Evolutionary conservation across 345 rosid species (phyloP), one percentile per base, ranked within the genome.

Genomic region (Rhodomyrtus tomentosa): DNA sequence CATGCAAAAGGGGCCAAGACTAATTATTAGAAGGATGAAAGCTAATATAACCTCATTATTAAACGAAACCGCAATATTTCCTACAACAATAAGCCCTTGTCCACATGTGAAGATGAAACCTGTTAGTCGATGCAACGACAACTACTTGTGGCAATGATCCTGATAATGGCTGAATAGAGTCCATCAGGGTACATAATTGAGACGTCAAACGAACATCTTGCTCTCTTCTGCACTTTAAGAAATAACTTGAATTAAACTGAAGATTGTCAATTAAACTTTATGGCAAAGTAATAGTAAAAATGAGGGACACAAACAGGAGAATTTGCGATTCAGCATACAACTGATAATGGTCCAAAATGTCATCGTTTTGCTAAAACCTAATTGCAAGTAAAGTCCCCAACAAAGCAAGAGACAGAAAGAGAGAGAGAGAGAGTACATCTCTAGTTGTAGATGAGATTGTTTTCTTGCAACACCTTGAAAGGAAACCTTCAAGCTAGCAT

Each of bases 111-210:
- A 84, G 62, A 55, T 87, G 82, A 50, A 88, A 96, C 99, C 98
- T 95, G 88, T 97, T 95, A 50, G 98, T 95, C 55, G 99, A 94
- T 85, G 99, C 97, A 85, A 97, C 96, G 83, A 94, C 94, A 20
- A 93, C 90, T 51, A 94, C 94, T 38, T 89, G 93, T 81, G 88
- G 88, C 81, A 87, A 86, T 80, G 92, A 88, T 81, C 90, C 84
- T 81, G 90, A 83, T 4, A 91, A 86, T 21, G 91, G 90, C 84
- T 88, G 94, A 87, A 89, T 93, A 82, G 94, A 92, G 88, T 97
- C 98, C 98, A 97, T 94, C 38, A 97, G 91, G 14, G 93, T 89
- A 74, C 87, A 90, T 55, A 97, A 94, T 84, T 97, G 98, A 87
- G 95, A 92, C 25, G 95, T 86, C 84, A 97, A 80, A 49, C 96